Evolutionary conservation across 306 rosid genomes (phyloP).

Genomic region (Prunus armeniaca): DNA sequence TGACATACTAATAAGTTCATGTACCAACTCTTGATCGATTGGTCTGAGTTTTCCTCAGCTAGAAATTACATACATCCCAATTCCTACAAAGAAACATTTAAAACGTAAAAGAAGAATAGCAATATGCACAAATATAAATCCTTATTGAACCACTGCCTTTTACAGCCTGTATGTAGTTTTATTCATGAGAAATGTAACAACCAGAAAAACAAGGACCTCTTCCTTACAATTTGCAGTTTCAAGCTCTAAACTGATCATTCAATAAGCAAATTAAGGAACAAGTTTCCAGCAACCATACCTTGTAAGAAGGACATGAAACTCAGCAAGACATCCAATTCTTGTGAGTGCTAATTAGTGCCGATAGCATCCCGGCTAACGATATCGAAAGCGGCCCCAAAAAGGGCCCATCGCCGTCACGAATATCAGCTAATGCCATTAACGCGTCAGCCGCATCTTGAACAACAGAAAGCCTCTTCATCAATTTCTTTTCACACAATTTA

Average conservation of each 20-base stretch:
- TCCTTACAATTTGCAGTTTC: not conserved
- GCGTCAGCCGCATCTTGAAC: slow-evolving; percentile 89
- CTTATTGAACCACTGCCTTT: not conserved
- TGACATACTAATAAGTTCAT: not conserved
- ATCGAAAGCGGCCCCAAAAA: slow-evolving; percentile 53
- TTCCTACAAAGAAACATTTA: not conserved
- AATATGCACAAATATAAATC: not conserved
- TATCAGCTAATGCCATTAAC: slow-evolving; percentile 73
- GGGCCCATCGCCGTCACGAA: slow-evolving; percentile 57
- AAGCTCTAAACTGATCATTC: not conserved
- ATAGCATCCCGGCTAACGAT: slow-evolving; percentile 67
- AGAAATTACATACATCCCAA: not conserved
- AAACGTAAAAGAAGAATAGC: too few relatives aligned
- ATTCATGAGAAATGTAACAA: not conserved
- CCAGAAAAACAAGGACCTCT: not conserved
- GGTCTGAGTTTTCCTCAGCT: not conserved
- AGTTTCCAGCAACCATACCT: slow-evolving; percentile 15
- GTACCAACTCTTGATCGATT: not conserved
- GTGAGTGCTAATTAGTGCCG: slow-evolving; percentile 80
- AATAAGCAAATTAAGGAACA: not conserved
- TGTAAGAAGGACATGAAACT: slow-evolving; percentile 5
- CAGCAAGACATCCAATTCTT: slow-evolving; percentile 89
- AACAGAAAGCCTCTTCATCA: slow-evolving; percentile 67
- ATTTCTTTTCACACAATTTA: slow-evolving; percentile 55
- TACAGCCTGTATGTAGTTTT: not conserved